Conservation (phyloP, 2,329 filamentous ascomycete species). For the Myrmaecium sp. region DNA sequence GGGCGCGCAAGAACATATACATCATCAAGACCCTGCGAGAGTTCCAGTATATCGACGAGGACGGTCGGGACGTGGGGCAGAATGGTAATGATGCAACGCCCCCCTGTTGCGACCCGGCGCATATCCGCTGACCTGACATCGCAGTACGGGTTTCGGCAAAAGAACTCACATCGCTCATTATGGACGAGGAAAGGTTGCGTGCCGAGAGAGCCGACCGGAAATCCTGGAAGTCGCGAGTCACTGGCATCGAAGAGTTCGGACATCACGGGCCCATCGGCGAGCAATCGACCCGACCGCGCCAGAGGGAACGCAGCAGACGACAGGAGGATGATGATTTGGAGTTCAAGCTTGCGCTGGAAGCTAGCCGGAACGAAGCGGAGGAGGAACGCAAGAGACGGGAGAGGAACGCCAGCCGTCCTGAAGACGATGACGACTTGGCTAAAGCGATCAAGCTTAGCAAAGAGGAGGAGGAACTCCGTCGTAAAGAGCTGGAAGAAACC, state of each 20-base stretch:
- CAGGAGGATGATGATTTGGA: constrained; percentile 62
- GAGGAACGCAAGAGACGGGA: constrained; percentile 64
- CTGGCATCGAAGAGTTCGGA: constrained; percentile 71
- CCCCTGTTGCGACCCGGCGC: too few relatives aligned
- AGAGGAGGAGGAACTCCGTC: constrained; percentile 79
- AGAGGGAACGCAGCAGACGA: constrained; percentile 17
- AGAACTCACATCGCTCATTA: constrained; percentile 77
- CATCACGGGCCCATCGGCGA: constrained; percentile 24
- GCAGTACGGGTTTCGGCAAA: constrained; percentile 89
- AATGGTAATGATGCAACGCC: too few relatives aligned
- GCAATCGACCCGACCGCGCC: constrained; percentile 20
- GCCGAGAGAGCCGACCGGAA: constrained; percentile 82
- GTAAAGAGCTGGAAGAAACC: constrained; percentile 69
- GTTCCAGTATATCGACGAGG: constrained; percentile 92
- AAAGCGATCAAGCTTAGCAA: constrained; percentile 93
- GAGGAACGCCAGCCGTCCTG: constrained; percentile 25
- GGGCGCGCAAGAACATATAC: constrained; percentile 95
- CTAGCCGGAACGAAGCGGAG: constrained; percentile 88
- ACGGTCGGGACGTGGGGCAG: constrained; percentile 85
- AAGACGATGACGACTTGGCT: constrained; percentile 71
- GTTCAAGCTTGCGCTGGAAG: constrained; percentile 78
- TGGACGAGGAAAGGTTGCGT: constrained; percentile 85
- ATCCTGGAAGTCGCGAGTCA: constrained; percentile 92
- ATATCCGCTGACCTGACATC: too few relatives aligned
- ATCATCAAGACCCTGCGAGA: constrained; percentile 97